phyloP scores from a whole-genome alignment of 805 yeast species.

The Diddensiella caesifluorescens region DNA sequence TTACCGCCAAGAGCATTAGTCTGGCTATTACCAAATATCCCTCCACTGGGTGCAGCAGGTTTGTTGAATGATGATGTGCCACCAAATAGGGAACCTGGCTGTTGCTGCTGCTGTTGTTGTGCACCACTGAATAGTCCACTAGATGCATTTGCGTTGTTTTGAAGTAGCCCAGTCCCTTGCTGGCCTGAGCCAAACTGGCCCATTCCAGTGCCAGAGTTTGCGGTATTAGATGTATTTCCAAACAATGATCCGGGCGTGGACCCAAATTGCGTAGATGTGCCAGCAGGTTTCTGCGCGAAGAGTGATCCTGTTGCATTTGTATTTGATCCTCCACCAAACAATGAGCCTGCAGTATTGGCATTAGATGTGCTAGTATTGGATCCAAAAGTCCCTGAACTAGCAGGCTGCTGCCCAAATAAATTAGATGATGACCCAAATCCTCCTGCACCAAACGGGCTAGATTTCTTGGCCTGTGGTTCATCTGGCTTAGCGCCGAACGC shows the following conservation, averaged over 20 bases:
- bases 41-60: background rate
- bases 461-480: background rate
- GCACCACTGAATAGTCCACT: constrained; percentile 6
- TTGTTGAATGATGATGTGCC: no score
- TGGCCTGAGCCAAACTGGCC: constrained; percentile 3
- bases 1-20: no score
- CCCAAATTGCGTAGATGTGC: no score
- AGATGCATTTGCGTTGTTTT: background rate
- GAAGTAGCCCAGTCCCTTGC: background rate
- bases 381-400: background rate
- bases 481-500: no score
- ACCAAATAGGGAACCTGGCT: constrained; percentile 18
- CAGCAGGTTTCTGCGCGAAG: constrained; percentile 11
- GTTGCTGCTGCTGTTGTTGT: background rate
- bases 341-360: no score
- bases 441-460: background rate
- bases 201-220: background rate
- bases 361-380: background rate
- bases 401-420: background rate
- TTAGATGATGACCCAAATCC: background rate
- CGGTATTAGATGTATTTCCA: constrained; percentile 21
- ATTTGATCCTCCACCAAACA: constrained; percentile 4
- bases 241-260: no score
- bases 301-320: constrained; percentile 9
- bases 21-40: background rate